These are phyloP conservation scores for Taiozyma sp. DNA, from an alignment of 1,139 yeast genomes.

Conservation along the genomic window DNA sequence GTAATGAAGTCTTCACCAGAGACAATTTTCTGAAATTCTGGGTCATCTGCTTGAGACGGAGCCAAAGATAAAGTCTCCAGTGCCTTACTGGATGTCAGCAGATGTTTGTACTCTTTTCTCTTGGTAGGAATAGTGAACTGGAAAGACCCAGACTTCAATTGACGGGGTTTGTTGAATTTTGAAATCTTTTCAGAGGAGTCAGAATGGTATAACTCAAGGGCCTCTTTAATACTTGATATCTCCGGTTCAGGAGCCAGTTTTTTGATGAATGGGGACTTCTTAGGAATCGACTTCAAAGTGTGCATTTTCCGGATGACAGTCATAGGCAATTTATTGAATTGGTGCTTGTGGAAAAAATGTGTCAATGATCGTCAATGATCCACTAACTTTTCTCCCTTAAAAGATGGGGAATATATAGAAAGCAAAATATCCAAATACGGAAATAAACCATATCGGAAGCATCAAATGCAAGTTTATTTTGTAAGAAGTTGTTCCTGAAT, in stretches of 20 bases:
- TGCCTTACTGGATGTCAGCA: conserved; percentile 60
- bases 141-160: conserved; percentile 59
- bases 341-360: neutral
- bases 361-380: neutral
- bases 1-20: conserved; percentile 52
- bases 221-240: conserved; percentile 47
- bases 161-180: conserved; percentile 51
- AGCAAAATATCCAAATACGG: neutral
- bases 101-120: conserved; percentile 47
- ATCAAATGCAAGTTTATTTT: neutral
- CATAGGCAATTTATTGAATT: neutral
- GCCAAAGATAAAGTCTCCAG: conserved; percentile 56
- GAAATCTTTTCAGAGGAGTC: conserved; percentile 15
- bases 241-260: conserved; percentile 54
- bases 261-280: conserved; percentile 46
- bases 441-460: neutral
- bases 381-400: neutral
- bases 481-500: neutral
- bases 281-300: conserved; percentile 29
- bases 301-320: conserved; percentile 2
- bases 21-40: conserved; percentile 50
- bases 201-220: conserved; percentile 33
- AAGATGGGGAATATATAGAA: neutral
- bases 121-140: conserved; percentile 66
- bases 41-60: conserved; percentile 24